Evolutionary conservation across 2,329 filamentous ascomycete species (phyloP).

Genomic region (Cephalotrichum gorgonifer): DNA sequence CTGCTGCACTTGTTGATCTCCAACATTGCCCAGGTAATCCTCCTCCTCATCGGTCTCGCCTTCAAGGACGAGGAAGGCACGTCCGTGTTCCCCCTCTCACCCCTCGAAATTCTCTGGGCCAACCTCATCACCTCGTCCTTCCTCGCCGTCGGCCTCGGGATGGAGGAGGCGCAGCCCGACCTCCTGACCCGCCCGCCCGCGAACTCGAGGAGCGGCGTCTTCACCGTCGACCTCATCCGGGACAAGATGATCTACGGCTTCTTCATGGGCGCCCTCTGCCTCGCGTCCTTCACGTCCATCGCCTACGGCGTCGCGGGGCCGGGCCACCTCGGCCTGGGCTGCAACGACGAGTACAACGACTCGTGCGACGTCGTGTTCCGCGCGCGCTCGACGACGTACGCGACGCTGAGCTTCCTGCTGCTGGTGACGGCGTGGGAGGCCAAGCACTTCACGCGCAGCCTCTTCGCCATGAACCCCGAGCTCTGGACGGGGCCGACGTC

Average conservation of each 20-base stretch:
- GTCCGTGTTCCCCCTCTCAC: slow-evolving; percentile 61
- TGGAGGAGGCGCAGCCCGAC: slow-evolving; percentile 59
- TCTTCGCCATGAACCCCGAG: slow-evolving; percentile 56
- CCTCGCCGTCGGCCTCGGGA: slow-evolving; percentile 60
- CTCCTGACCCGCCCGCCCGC: slow-evolving; percentile 58
- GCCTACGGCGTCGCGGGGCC: slow-evolving; percentile 37
- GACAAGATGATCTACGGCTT: slow-evolving; percentile 59
- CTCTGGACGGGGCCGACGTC: slow-evolving; percentile 36
- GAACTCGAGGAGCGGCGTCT: slow-evolving; percentile 47
- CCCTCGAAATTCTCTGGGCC: slow-evolving; percentile 67
- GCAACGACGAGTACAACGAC: slow-evolving; percentile 42
- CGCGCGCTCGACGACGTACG: slow-evolving; percentile 59
- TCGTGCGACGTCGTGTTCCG: slow-evolving; percentile 49
- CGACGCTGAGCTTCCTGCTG: slow-evolving; percentile 57
- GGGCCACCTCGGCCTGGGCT: slow-evolving; percentile 35
- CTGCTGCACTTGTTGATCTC: slow-evolving; percentile 57
- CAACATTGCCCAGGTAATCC: slow-evolving; percentile 60
- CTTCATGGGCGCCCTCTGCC: slow-evolving; percentile 51
- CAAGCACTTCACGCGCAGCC: slow-evolving; percentile 57
- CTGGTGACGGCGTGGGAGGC: slow-evolving; percentile 65
- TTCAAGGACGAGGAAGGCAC: slow-evolving; percentile 51
- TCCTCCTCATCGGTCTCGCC: slow-evolving; percentile 56
- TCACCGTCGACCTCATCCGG: slow-evolving; percentile 52
- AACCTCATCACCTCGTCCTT: slow-evolving; percentile 66
- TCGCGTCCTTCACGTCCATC: slow-evolving; percentile 50